A percentile compares a stretch with the other conserved stretches of the same genome.
phyloP scores from a whole-genome alignment of 257 asterid species.

The Verbena officinalis region DNA sequence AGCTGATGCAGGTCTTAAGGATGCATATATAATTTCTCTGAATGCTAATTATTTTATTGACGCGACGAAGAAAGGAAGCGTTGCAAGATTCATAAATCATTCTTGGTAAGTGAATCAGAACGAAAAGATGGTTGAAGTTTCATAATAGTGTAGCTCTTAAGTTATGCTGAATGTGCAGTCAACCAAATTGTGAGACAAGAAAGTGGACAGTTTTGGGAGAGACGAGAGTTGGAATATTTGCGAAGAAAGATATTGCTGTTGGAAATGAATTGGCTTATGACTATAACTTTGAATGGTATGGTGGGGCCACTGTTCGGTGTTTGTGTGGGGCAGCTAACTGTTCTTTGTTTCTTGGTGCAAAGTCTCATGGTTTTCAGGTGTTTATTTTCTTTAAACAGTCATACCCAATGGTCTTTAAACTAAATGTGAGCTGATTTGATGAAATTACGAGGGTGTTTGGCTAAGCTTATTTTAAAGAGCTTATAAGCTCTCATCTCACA shows the following conservation, averaged over 20 bases:
- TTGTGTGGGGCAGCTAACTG: slow-evolving; percentile 91
- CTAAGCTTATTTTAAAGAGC: no score
- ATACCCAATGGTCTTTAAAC: slow-evolving; percentile 14
- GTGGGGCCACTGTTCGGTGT: slow-evolving; percentile 91
- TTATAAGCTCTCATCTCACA: no score
- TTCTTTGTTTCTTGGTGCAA: slow-evolving; percentile 91
- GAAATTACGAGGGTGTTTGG: no score
- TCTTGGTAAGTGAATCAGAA: slow-evolving; percentile 68
- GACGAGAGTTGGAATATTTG: slow-evolving; percentile 89
- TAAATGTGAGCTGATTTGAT: slow-evolving; percentile 20
- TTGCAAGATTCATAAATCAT: slow-evolving; percentile 92
- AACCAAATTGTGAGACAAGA: slow-evolving; percentile 96
- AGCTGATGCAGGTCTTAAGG: slow-evolving; percentile 65
- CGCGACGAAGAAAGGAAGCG: slow-evolving; percentile 85
- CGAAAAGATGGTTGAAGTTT: slow-evolving; percentile 18
- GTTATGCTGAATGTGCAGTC: slow-evolving; percentile 49
- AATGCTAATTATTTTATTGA: slow-evolving; percentile 72
- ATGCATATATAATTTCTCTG: slow-evolving; percentile 81
- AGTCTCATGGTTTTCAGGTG: slow-evolving; percentile 97
- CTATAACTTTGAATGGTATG: slow-evolving; percentile 95
- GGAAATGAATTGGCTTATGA: slow-evolving; percentile 84
- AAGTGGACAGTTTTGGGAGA: slow-evolving; percentile 95
- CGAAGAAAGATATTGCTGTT: slow-evolving; percentile 60
- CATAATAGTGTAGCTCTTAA: slow-evolving; percentile 20
- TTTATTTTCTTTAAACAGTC: slow-evolving; percentile 26